Conservation (phyloP, 306 rosid species). For the Phaseolus lunatus region DNA sequence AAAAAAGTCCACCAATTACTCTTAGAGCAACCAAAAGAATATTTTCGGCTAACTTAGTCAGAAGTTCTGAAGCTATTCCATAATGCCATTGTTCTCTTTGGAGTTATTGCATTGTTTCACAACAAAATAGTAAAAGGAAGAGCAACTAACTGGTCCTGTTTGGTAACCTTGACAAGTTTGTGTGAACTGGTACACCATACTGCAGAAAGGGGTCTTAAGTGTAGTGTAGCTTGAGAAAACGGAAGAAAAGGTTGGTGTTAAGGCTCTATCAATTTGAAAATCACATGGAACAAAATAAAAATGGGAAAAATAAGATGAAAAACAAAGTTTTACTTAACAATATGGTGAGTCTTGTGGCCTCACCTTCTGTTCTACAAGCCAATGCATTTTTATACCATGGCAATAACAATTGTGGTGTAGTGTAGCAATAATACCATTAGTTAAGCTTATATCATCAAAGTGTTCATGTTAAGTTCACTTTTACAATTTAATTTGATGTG, state of each 20-base stretch:
- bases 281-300: slow-evolving; percentile 6
- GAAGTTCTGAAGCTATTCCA: slow-evolving; percentile 7
- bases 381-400: background rate
- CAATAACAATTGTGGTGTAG: background rate
- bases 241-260: background rate
- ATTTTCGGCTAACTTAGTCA: slow-evolving; percentile 28
- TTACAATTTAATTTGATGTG: slow-evolving; percentile 5
- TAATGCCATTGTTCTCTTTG: slow-evolving; percentile 8
- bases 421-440: background rate
- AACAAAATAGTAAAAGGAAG: slow-evolving; percentile 35
- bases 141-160: background rate
- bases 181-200: background rate
- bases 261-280: slow-evolving; percentile 27
- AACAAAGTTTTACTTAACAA: slow-evolving; percentile 22
- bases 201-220: background rate
- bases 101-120: slow-evolving; percentile 26
- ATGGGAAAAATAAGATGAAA: too few species aligned
- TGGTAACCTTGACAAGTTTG: slow-evolving; percentile 16
- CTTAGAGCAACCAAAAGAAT: background rate
- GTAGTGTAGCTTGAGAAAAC: background rate
- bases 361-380: background rate
- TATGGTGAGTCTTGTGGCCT: slow-evolving; percentile 11
- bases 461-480: slow-evolving; percentile 8
- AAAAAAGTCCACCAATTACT: slow-evolving; percentile 5
- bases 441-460: background rate